Base-by-base conservation (phyloP, 2,329 filamentous ascomycete genomes). In the Trichoderma sp. region DNA sequence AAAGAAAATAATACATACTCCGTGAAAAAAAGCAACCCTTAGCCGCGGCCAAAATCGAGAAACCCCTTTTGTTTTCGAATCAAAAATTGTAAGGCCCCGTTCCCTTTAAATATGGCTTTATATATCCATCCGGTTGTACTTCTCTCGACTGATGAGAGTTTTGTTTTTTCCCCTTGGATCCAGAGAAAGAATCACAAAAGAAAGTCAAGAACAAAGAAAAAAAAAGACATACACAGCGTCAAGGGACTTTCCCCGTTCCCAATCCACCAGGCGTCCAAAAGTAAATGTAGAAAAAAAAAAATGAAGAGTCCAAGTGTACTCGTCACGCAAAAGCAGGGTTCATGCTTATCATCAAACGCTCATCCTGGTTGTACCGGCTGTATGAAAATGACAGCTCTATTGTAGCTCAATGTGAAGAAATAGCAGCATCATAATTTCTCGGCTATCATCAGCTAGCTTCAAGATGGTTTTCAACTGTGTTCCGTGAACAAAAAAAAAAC, bases 321-420 rank as follows among this genome's bases (percentile, higher is more conserved):
- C 72, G 69, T 74, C 71, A 74, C 78, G 75, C 77, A 74, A 76
- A 49, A 76, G 76, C 77, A 75, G 75, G 78, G 75, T 76, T 81
- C 79, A 78, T 81, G 77, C 78, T 59, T 70, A 35, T 73, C 73
- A 64, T 74, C 68, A 66, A 71, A 71, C 78, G 61, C 68, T 61
- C 29, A 27, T 24, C 60, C 47, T 53, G 43, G 53, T 55, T 52
- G 55, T 52, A 55, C 40, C 56, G 52, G 16, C 53, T 6, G 37
- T 63, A 8, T 62, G 21, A 49, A 33, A 33, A 24, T 37, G n/a
- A 29, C 40, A 29, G 33, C 63, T 35, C 33, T 66, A 40, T 27
- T 58, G 63, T 37, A 58, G 37, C 63, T 58, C 40, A 52, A 24
- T 58, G 55, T 58, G 29, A 58, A 31, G 40, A 24, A 64, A 37